A percentile compares a stretch with the other conserved stretches of the same genome.
Evolutionary conservation across 2,329 filamentous ascomycete genomes (phyloP).

Genomic region (Aspergillus bombycis): DNA sequence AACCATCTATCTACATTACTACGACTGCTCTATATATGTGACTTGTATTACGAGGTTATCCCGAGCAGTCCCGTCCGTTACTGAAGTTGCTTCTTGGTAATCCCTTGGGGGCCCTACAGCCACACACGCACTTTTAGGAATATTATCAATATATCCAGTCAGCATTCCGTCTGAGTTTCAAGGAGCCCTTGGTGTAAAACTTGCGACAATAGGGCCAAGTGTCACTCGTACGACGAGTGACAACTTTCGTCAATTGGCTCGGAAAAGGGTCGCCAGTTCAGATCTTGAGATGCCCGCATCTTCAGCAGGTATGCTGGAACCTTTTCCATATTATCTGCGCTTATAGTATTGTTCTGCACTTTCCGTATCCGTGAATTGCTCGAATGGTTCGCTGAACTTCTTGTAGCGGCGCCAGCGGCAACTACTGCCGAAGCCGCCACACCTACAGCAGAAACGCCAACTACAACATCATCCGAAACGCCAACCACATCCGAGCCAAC

Average conservation of each 20-base stretch:
- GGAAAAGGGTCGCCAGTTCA: not conserved
- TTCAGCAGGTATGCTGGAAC: conserved; percentile 2
- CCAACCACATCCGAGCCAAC: conserved; percentile 22
- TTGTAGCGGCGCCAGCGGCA: conserved; percentile 11
- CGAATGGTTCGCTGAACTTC: not conserved
- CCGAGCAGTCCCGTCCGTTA: conserved; percentile 1
- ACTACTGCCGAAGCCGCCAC: conserved; percentile 16
- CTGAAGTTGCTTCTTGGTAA: conserved; percentile 5
- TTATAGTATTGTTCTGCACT: not conserved
- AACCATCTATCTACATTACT: not conserved
- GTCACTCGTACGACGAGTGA: not conserved
- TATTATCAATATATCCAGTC: not conserved
- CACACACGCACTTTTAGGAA: conserved; percentile 4
- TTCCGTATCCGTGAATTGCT: not conserved
- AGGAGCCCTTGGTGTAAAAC: not conserved
- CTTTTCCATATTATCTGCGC: not conserved
- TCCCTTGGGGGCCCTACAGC: conserved; percentile 3
- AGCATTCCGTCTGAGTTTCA: not conserved
- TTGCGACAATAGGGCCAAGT: not conserved
- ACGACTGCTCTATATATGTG: not conserved
- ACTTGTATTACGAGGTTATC: conserved; percentile 2
- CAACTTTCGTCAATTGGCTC: not conserved
- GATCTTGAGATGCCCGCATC: not conserved
- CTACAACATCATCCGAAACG: conserved; percentile 18
- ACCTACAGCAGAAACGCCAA: conserved; percentile 13